These are phyloP conservation scores for Nissolia schottii DNA, from an alignment of 306 rosid genomes.

Conservation along the genomic window DNA sequence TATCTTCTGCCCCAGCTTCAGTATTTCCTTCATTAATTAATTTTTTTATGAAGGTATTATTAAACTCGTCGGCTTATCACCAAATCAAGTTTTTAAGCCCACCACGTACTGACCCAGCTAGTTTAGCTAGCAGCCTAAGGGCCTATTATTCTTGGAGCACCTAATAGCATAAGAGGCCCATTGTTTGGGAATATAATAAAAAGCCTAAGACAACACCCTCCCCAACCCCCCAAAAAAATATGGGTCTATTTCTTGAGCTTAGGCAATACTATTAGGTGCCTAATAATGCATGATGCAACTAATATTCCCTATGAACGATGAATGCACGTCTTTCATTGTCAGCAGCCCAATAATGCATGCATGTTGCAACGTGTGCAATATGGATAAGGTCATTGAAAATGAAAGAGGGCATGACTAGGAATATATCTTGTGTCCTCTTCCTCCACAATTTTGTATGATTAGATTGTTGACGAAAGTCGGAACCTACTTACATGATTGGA, in stretches of 20 bases:
- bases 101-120: background rate
- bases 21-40: no score
- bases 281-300: constrained; percentile 27
- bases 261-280: background rate
- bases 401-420: background rate
- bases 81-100: background rate
- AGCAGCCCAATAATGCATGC: background rate
- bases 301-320: no score
- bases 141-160: constrained; percentile 11
- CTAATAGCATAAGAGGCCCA: background rate
- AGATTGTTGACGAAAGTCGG: background rate
- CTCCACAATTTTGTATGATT: background rate
- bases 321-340: background rate
- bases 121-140: constrained; percentile 4
- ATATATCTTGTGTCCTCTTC: background rate
- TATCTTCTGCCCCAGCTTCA: no score
- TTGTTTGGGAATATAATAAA: background rate
- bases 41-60: background rate
- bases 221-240: no score
- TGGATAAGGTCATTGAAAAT: background rate
- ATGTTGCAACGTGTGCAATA: background rate
- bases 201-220: no score
- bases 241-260: background rate
- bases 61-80: constrained; percentile 28
- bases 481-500: background rate